These are phyloP conservation scores for Royoungia palumana DNA, from an alignment of 768 basidiomycete genomes.

Conservation along the genomic window DNA sequence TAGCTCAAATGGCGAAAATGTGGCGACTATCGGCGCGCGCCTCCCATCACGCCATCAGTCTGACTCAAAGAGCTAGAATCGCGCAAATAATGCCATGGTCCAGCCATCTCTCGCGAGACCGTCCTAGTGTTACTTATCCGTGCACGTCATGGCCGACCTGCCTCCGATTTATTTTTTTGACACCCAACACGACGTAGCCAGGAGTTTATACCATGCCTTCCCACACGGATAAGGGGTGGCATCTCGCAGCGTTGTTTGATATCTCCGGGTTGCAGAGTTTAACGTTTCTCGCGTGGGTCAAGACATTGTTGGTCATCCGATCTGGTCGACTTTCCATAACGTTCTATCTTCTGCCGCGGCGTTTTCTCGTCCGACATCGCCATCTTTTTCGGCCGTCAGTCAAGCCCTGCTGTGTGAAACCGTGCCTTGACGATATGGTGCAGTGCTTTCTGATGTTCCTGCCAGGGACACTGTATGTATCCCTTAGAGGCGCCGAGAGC, in stretches of 20 bases:
- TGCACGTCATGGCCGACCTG: too few species aligned
- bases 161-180: too few species aligned
- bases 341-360: constrained; percentile 8
- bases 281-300: not conserved
- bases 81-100: too few species aligned
- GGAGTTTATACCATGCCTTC: not conserved
- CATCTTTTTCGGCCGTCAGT: not conserved
- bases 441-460: not conserved
- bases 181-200: too few species aligned
- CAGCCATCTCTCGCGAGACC: too few species aligned
- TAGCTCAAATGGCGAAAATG: constrained; percentile 8
- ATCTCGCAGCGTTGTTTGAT: not conserved
- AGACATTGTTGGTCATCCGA: not conserved
- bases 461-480: not conserved
- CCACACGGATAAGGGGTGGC: constrained; percentile 1
- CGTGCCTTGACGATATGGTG: constrained; percentile 5
- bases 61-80: too few species aligned
- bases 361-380: not conserved
- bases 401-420: constrained; percentile 8
- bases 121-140: too few species aligned
- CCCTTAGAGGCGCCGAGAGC: constrained; percentile 14
- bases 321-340: not conserved
- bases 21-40: constrained; percentile 5
- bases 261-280: not conserved
- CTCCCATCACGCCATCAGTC: constrained; percentile 9